Conservation (phyloP, 1,139 yeast genomes). For the Ogataea hybrid region DNA sequence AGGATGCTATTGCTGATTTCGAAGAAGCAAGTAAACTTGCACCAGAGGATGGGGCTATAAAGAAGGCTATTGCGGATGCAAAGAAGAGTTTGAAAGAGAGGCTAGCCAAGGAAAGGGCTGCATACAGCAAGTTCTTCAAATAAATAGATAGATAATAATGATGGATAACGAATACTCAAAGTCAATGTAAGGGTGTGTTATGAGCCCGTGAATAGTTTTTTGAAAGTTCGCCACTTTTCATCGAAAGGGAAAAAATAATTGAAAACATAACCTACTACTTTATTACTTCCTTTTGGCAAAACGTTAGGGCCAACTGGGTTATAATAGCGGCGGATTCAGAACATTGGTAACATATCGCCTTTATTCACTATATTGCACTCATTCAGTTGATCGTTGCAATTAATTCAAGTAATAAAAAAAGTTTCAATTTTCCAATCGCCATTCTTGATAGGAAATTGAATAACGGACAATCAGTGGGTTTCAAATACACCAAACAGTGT, state of each 20-base stretch:
- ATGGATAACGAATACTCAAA: background rate
- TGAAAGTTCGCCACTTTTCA: constrained; percentile 19
- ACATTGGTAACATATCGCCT: constrained; percentile 11
- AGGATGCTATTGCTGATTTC: constrained; percentile 64
- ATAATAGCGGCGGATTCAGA: constrained; percentile 12
- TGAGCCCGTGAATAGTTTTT: constrained; percentile 9
- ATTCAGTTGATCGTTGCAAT: constrained; percentile 32
- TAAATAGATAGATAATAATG: constrained; percentile 15
- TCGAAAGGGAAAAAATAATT: constrained; percentile 14
- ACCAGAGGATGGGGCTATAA: constrained; percentile 75
- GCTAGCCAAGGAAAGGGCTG: constrained; percentile 73
- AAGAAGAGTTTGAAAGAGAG: constrained; percentile 51
- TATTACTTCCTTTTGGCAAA: constrained; percentile 12
- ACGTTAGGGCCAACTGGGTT: constrained; percentile 15
- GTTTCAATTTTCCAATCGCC: constrained; percentile 11
- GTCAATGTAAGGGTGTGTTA: constrained; percentile 7
- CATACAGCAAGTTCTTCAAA: constrained; percentile 76
- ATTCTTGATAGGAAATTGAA: constrained; percentile 9
- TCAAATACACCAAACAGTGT: constrained; percentile 9
- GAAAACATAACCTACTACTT: constrained; percentile 12
- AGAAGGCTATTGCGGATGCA: constrained; percentile 64
- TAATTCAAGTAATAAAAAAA: constrained; percentile 5
- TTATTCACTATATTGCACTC: constrained; percentile 26
- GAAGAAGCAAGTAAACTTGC: constrained; percentile 62
- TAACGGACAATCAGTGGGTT: constrained; percentile 14